A percentile compares a stretch with the other conserved stretches of the same genome.
Evolutionary conservation across 2,329 filamentous ascomycete genomes (phyloP).

Genomic region (Pseudogymnoascus sp.): DNA sequence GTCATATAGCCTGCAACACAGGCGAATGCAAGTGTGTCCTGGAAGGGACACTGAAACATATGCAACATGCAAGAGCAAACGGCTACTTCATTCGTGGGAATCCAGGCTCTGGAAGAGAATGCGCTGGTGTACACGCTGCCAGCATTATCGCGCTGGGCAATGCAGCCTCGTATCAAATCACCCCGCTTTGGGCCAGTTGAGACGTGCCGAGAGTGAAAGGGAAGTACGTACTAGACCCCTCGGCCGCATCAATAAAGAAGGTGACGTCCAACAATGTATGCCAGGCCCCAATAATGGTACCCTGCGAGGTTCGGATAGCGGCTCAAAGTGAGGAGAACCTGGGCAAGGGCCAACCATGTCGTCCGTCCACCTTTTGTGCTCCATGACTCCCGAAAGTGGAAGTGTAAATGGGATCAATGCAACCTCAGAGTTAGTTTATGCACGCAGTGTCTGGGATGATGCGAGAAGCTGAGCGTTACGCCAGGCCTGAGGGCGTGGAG

Average conservation of each 20-base stretch:
- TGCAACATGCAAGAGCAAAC: background rate
- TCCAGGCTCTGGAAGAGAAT: background rate
- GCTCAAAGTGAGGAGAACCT: conserved; percentile 1
- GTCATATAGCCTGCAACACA: conserved; percentile 26
- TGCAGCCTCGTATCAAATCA: background rate
- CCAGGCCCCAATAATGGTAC: background rate
- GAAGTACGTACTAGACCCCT: background rate
- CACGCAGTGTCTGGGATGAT: background rate
- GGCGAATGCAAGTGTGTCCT: conserved; percentile 1
- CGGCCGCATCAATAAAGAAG: background rate
- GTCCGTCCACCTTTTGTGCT: background rate
- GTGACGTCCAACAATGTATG: background rate
- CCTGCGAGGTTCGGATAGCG: background rate
- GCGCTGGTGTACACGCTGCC: background rate
- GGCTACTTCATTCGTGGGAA: background rate
- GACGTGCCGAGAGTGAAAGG: background rate
- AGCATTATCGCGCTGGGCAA: background rate
- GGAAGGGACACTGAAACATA: background rate
- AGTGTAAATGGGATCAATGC: background rate
- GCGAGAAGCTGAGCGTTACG: background rate
- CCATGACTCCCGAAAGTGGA: background rate
- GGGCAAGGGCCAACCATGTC: background rate
- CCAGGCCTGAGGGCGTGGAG: background rate
- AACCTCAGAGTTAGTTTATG: background rate
- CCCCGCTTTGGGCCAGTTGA: background rate